Evolutionary conservation across 2,329 filamentous ascomycete genomes (phyloP).

Genomic region (Neofusicoccum parvum): DNA sequence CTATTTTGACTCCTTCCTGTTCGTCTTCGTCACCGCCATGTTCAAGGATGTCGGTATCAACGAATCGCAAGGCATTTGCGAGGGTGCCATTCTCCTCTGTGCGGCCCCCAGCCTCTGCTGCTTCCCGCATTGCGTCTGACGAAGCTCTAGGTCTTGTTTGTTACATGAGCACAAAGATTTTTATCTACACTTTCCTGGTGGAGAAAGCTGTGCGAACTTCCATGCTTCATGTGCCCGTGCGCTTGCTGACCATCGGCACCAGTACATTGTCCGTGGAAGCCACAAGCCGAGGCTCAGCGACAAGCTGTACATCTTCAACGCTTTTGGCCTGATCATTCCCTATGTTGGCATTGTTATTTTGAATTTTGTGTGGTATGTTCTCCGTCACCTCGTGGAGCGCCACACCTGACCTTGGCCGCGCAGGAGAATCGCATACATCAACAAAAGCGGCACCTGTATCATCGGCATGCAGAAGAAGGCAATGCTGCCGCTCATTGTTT

Average conservation of each 20-base stretch:
- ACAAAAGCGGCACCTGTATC: slow-evolving; percentile 51
- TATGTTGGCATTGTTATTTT: slow-evolving; percentile 13
- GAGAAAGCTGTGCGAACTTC: slow-evolving; percentile 8
- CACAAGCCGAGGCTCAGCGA: slow-evolving; percentile 12
- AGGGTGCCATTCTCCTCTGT: slow-evolving; percentile 62
- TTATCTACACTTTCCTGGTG: slow-evolving; percentile 18
- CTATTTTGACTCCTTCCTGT: slow-evolving; percentile 62
- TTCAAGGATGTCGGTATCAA: slow-evolving; percentile 62
- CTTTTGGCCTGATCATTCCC: slow-evolving; percentile 5
- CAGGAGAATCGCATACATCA: slow-evolving; percentile 60
- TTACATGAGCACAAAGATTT: slow-evolving; percentile 20
- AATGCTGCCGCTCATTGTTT: slow-evolving; percentile 63
- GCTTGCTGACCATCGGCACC: not conserved
- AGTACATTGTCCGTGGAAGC: slow-evolving; percentile 14
- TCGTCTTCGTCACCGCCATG: slow-evolving; percentile 60
- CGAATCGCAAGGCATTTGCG: slow-evolving; percentile 53
- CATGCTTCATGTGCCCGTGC: not conserved
- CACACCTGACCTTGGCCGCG: not conserved
- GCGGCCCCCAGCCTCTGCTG: not conserved
- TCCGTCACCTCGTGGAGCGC: not conserved
- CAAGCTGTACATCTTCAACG: slow-evolving; percentile 19
- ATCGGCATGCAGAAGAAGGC: slow-evolving; percentile 63
- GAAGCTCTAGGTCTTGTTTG: slow-evolving; percentile 7
- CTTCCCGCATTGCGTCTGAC: not conserved
- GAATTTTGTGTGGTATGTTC: slow-evolving; percentile 10